Evolutionary conservation across 202 grass and related monocot genomes (phyloP), one percentile per base, ranked within the genome.

Genomic region (Carex sylvatica): DNA sequence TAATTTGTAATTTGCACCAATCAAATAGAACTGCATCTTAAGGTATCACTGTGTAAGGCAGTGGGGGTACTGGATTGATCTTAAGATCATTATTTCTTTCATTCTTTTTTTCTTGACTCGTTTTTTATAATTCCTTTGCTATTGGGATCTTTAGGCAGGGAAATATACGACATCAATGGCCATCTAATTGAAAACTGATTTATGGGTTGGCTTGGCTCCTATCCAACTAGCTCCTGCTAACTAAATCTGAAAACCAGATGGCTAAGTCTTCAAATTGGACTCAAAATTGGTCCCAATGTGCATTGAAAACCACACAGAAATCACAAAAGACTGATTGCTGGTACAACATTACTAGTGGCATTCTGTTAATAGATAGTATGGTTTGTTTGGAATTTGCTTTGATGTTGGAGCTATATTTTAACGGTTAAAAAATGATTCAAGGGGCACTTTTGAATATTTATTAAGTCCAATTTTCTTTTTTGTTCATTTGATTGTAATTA

Each of bases 401-500:
- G 4, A 70, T 40, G 14, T 44, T 44, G 7, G 44, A 12, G 61
- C 18, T 80, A 44, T 2, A 11, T 69, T 67, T 67, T 30, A 62
- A 59, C 4, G 44, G 62, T 68, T 51, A 16, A 53, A 62, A 82
- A 54, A 24, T 35, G 14, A 16, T 23, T 72, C 38, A 75, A 65
- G 40, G 42, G 36, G 18, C 16, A 59, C 30, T 3, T 20, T 62
- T 77, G 2, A 18, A 36, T 16, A 16, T 59, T 77, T 31, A 19
- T 11, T 74, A 20, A n/a, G 2, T 73, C 1, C 68, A 79, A 11
- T 2, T 52, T 54, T 49, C 44, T 82, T 77, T 77, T 79, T 2
- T 59, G 10, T 86, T 51, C n/a, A 54, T 82, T 16, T 85, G 36
- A 71, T 72, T 28, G 19, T 5, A 24, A 16, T 83, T 36, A 84